phyloP scores from a whole-genome alignment of 179 eudicot genomes.

The Beta lomatogona region DNA sequence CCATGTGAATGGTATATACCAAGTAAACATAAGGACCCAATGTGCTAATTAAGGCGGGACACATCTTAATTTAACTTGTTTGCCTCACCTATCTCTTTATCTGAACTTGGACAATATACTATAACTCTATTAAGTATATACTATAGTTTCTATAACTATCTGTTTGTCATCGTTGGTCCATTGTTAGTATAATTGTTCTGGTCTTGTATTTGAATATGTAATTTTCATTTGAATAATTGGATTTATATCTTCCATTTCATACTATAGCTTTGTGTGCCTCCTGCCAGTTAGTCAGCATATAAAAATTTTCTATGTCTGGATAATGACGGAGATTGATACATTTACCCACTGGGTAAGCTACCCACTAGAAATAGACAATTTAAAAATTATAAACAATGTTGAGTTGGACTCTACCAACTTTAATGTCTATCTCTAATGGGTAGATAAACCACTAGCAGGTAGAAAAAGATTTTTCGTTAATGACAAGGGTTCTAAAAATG shows the following conservation, averaged over 20 bases:
- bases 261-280: neutral
- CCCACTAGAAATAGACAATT: no score
- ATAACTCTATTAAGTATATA: neutral
- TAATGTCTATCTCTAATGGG: no score
- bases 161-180: neutral
- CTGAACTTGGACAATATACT: neutral
- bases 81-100: neutral
- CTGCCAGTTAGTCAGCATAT: neutral
- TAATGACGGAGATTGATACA: no score
- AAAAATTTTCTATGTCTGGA: neutral
- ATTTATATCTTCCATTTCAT: neutral
- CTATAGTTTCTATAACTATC: neutral
- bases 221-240: neutral
- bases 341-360: no score
- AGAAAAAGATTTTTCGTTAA: no score
- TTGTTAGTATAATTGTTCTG: neutral
- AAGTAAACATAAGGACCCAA: neutral
- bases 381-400: no score
- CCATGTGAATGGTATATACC: conserved; percentile 1
- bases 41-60: neutral
- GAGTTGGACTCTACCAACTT: no score
- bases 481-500: neutral
- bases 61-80: neutral
- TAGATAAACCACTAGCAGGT: no score
- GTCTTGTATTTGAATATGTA: neutral